Evolutionary conservation across 768 basidiomycete species (phyloP), one percentile per base, ranked within the genome.

Genomic region (Amanita molliuscula): DNA sequence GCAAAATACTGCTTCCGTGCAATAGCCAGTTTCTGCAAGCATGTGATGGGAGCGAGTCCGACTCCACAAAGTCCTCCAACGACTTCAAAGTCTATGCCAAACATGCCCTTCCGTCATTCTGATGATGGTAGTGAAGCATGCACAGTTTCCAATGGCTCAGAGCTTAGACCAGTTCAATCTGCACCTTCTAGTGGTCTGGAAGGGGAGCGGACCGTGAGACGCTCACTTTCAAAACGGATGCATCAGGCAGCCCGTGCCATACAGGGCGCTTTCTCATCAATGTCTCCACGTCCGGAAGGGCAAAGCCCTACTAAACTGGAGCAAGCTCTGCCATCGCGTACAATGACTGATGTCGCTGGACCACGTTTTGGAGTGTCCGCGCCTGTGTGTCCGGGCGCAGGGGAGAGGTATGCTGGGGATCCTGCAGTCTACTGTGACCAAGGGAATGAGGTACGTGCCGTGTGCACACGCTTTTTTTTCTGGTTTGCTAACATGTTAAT

Each of bases 1-100:
- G 86, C 76, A 7, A 89, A 89, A 58, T 90, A 75, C 56, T 88
- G 86, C 59, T 87, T 81, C 64, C 78, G 88, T 29, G 81, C 82
- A 3, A 82, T 89, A 44, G 84, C 88, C 16, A 70, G 68, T 6
- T 90, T 90, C 61, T 73, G 68, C 54, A 84, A 79, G 57, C 70
- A 81, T 44, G 77, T 84, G 18, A 86, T 82, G 0, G 78, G 76
- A 16, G 72, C 74, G 61, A 54, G 54, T 26, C 53, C 58, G 5
- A 58, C 57, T 31, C 51, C 59, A 49, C 51, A 55, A 37, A 50
- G 53, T 48, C 53, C 52, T 43, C n/a, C 53, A 49, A 16, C 53
- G 21, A 31, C 21, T 37, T 49, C 48, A 31, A 28, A 52, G 56
- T 47, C 43, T 20, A 42, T 47, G 44, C 51, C 51, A 16, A 45